Base-by-base conservation (phyloP, 2,329 filamentous ascomycete species). In the Colletotrichum cordylinicola region DNA sequence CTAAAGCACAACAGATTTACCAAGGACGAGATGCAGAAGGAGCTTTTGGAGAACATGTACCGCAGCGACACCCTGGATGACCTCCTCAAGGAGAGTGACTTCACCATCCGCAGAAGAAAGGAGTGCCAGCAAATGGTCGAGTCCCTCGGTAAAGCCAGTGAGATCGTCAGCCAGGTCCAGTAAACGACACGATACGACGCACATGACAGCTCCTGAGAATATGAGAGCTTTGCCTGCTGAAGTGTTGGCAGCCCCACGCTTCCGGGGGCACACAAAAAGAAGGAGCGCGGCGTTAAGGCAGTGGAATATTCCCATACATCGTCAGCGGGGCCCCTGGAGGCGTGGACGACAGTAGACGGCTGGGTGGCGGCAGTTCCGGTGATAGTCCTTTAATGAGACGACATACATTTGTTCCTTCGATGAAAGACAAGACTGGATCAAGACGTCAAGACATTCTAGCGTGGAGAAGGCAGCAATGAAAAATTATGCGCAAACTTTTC, bases 111-210 rank as follows among this genome's bases (percentile, higher is more conserved):
- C 81, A 91, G 97, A 85, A 92, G 97, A 85, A 99, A 99, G 90
- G 97, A 99, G 86, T 99, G 97, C 87, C 96, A 98, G 87, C 96
- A 98, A 87, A 99, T 99, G 97, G 97, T 99, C 67, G 97, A 99
- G 86, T 98, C 95, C 71, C 89, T 99, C 82, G 88, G 90, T 80
- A 94, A 94, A 85, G 97, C 97, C 73, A 97, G 93, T 85, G 97
- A 99, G 89, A 98, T 99, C 87, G 97, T 99, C 84, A 96, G 95
- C 86, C 91, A 93, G 84, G 92, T 93, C 72, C 91, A 92, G 89
- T 92, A 89, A 84, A 73, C 69, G 70, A 35, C 37, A 64, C 35
- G 35, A 37, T 15, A 69, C 64, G 43, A 37, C 43, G 70, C 31
- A 61, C 43, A 73, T 33, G 58, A 68, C 37, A 43, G 48, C 64